phyloP scores from a whole-genome alignment of 257 asterid species.

The Galeopsis tetrahit region DNA sequence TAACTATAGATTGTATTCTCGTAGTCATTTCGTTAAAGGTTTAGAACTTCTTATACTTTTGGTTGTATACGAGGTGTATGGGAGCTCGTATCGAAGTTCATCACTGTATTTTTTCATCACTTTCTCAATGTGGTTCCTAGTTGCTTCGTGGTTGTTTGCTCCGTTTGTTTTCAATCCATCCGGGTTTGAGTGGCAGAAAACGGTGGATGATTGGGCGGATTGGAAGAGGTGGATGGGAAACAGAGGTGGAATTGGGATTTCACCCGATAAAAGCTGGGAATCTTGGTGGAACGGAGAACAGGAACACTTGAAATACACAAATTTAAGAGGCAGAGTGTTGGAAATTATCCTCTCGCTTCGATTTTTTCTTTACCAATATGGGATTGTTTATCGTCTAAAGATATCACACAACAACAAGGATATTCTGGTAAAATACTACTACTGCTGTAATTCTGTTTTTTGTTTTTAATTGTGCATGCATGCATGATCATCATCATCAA shows the following conservation, averaged over 20 bases:
- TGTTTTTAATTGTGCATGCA: background rate
- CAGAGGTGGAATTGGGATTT: constrained; percentile 34
- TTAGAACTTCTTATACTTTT: constrained; percentile 34
- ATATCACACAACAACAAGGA: constrained; percentile 25
- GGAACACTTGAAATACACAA: constrained; percentile 39
- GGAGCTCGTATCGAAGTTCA: constrained; percentile 31
- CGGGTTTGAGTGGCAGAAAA: constrained; percentile 37
- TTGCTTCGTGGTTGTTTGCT: constrained; percentile 39
- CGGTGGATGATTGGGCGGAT: constrained; percentile 39
- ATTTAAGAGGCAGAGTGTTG: constrained; percentile 35
- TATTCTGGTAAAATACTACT: constrained; percentile 20
- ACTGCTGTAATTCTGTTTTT: background rate
- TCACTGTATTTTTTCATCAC: constrained; percentile 34
- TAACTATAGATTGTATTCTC: constrained; percentile 35
- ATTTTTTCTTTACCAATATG: constrained; percentile 32
- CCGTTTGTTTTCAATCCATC: constrained; percentile 38
- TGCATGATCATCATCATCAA: background rate
- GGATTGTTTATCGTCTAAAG: constrained; percentile 31
- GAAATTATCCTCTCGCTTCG: constrained; percentile 34
- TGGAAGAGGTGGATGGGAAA: constrained; percentile 40
- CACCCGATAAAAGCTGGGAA: constrained; percentile 38
- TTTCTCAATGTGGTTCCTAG: constrained; percentile 40
- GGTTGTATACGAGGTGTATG: constrained; percentile 35
- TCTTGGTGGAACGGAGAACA: constrained; percentile 39
- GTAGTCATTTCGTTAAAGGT: constrained; percentile 37